phyloP scores from a whole-genome alignment of 371 early-diverging fungal species.

The Mortierella sp. region DNA sequence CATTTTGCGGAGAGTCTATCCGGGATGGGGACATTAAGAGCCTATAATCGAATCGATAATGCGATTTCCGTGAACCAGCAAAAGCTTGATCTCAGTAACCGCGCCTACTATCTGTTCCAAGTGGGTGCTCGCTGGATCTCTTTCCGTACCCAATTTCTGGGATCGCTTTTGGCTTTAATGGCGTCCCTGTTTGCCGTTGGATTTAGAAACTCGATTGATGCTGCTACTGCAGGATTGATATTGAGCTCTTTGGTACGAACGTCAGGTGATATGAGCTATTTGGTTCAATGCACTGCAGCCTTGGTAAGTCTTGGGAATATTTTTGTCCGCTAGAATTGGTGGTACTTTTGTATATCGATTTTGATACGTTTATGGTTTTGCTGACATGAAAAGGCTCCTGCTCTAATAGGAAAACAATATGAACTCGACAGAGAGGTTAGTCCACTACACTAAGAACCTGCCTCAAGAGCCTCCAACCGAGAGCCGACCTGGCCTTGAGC shows the following conservation, averaged over 20 bases:
- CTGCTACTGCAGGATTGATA: constrained; percentile 35
- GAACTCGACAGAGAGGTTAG: constrained; percentile 78
- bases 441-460: constrained; percentile 64
- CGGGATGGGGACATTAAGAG: constrained; percentile 86
- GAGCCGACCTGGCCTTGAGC: constrained; percentile 60
- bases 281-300: constrained; percentile 50
- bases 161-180: constrained; percentile 29
- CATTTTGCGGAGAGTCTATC: constrained; percentile 84
- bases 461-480: constrained; percentile 42
- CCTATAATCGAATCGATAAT: constrained; percentile 78
- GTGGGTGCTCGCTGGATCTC: constrained; percentile 44
- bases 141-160: constrained; percentile 46
- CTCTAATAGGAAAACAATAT: constrained; percentile 65
- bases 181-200: constrained; percentile 34
- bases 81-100: constrained; percentile 57
- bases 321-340: neutral
- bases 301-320: constrained; percentile 18
- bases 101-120: constrained; percentile 48
- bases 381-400: too few species aligned
- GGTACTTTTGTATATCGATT: too few species aligned
- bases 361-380: too few species aligned
- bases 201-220: constrained; percentile 31
- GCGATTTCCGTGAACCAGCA: constrained; percentile 60
- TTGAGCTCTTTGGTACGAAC: constrained; percentile 40
- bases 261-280: constrained; percentile 45